Evolutionary conservation across 805 yeast species (phyloP), one percentile per base, ranked within the genome.

Genomic region (Wickerhamomyces pijperi): DNA sequence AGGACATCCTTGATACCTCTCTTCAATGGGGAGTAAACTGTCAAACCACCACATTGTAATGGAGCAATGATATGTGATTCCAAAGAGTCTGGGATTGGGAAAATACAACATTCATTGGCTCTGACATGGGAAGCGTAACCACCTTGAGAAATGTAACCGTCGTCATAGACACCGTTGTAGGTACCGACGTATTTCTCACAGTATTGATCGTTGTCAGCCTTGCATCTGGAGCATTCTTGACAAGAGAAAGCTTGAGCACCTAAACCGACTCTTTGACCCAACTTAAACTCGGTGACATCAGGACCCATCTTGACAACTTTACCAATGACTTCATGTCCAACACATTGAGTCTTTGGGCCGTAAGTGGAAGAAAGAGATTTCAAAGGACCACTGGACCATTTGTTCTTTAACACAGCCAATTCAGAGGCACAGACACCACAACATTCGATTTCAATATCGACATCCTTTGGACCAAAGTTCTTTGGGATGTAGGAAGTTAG

Each of bases 201-300:
- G 64, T 72, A 74, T 46, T 61, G 67, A 48, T 78, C 81, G 53
- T 76, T 69, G 48, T 64, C 67, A 32, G 53, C 45, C 18, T 64
- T 55, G 66, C 87, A 84, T 51, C 75, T 65, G 36, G 64, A 51
- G 61, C 94, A 84, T 13, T 70, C 61, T 39, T 67, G 58, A 63
- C 94, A 83, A 32, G 82, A 64, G 42, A 61, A 63, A 19, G 69
- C 64, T 52, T 74, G 78, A 19, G 92, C 90, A 48, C 94, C 94
- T 37, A 82, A 70, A 40, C 90, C 94, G 20, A 82, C 92, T 46
- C 85, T 67, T 47, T 84, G 79, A 40, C 94, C 94, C 16, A 78
- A 53, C 67, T 72, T 62, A 60, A 67, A 39, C 44, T 64, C 61
- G 11, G 55, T 49, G 46, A 82, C 75, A 28, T 70, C 61, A 14